Evolutionary conservation across 176 grass and related monocot species (phyloP).

Genomic region (Rhynchospora breviuscula): DNA sequence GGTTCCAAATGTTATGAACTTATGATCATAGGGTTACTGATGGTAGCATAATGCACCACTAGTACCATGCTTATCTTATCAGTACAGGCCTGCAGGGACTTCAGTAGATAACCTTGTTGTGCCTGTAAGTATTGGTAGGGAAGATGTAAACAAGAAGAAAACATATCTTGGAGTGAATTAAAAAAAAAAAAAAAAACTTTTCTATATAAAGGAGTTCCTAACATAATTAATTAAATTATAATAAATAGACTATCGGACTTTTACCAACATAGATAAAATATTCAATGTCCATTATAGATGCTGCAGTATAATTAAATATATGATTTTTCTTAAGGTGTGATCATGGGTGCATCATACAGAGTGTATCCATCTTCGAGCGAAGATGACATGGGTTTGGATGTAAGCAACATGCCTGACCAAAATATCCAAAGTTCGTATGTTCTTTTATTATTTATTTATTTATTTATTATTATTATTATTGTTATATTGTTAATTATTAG

Average conservation of each 20-base stretch:
- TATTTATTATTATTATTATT: too few species aligned
- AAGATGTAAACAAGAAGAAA: not conserved
- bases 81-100: not conserved
- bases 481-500: not conserved
- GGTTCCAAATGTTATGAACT: not conserved
- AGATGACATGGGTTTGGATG: constrained; percentile 45
- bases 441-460: not conserved
- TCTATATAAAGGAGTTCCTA: not conserved
- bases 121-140: not conserved
- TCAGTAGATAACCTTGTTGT: not conserved
- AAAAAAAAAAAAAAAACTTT: not conserved
- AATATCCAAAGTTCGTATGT: constrained; percentile 62
- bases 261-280: not conserved
- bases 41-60: not conserved
- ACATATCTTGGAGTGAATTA: not conserved
- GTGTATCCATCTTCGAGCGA: constrained; percentile 67
- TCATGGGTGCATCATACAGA: constrained; percentile 53
- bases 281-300: not conserved
- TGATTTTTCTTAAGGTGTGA: constrained; percentile 38
- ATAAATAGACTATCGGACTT: not conserved
- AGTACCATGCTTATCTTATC: not conserved
- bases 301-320: constrained; percentile 7
- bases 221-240: constrained; percentile 3
- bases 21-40: not conserved
- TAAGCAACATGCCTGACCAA: constrained; percentile 42